Evolutionary conservation across 495 filamentous ascomycete species (phyloP).

Genomic region (Haplographium delicatum): DNA sequence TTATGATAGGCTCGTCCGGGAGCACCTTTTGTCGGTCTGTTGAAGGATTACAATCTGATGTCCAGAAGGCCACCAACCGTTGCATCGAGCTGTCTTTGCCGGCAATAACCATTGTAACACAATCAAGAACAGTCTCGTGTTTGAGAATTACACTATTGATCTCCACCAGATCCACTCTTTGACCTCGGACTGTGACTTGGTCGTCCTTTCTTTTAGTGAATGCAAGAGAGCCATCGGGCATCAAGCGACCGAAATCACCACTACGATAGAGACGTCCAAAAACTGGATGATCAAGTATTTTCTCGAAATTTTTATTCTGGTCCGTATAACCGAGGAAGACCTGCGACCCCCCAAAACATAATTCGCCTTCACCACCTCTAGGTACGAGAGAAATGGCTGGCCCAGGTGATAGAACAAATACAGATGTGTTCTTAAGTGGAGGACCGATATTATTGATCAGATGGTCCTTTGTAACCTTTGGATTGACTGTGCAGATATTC

Average conservation of each 20-base stretch:
- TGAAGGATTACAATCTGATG: constrained; percentile 33
- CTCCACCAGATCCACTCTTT: constrained; percentile 74
- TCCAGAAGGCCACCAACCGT: constrained; percentile 55
- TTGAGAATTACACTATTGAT: constrained; percentile 55
- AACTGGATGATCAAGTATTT: constrained; percentile 58
- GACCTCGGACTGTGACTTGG: constrained; percentile 78
- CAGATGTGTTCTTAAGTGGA: constrained; percentile 64
- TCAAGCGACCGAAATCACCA: constrained; percentile 66
- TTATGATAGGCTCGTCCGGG: constrained; percentile 16
- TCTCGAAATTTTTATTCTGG: constrained; percentile 46
- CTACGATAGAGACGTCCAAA: constrained; percentile 67
- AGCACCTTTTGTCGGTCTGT: constrained; percentile 25
- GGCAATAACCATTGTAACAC: constrained; percentile 45
- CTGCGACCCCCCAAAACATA: constrained; percentile 82
- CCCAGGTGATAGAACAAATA: constrained; percentile 55
- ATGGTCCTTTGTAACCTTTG: constrained; percentile 36
- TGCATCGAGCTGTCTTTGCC: constrained; percentile 25
- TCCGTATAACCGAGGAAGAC: constrained; percentile 69
- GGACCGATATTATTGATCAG: constrained; percentile 55
- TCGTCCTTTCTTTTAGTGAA: constrained; percentile 72
- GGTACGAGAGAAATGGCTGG: constrained; percentile 45
- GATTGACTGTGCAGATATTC: constrained; percentile 66
- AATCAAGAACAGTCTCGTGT: constrained; percentile 40
- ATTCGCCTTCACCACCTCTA: constrained; percentile 64
- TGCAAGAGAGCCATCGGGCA: constrained; percentile 62